These are phyloP conservation scores for Margaritispora aquatica DNA, from an alignment of 495 filamentous ascomycete genomes.

Conservation along the genomic window DNA sequence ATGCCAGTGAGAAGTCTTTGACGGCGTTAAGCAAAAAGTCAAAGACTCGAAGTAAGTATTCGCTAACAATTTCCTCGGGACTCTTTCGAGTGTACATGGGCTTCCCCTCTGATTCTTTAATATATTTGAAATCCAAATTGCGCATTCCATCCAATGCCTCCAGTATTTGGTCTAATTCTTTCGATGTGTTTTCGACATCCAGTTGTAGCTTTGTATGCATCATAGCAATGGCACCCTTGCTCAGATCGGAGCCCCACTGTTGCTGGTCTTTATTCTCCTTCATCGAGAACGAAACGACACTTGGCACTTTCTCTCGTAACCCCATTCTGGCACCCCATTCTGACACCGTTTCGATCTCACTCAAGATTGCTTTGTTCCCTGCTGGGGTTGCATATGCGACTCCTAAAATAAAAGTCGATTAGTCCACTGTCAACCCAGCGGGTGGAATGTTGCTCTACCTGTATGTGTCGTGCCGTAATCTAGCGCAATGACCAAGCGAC, in stretches of 20 bases:
- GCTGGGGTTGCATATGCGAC: slow-evolving; percentile 8
- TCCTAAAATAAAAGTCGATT: no score
- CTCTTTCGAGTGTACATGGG: neutral
- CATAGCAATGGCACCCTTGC: slow-evolving; percentile 10
- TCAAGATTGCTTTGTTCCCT: neutral
- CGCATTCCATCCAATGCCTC: slow-evolving; percentile 13
- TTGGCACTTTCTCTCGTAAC: slow-evolving; percentile 8
- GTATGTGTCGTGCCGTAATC: slow-evolving; percentile 20
- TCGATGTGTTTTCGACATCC: slow-evolving; percentile 2
- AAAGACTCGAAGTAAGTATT: slow-evolving; percentile 9
- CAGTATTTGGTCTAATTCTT: slow-evolving; percentile 13
- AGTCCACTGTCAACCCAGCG: no score
- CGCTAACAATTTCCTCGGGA: slow-evolving; percentile 8
- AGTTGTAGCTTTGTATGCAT: slow-evolving; percentile 16
- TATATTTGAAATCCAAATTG: slow-evolving; percentile 10
- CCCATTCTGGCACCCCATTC: slow-evolving; percentile 7
- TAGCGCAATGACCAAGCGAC: no score
- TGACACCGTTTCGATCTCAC: slow-evolving; percentile 6
- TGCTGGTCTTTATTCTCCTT: neutral
- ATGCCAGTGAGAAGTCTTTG: neutral
- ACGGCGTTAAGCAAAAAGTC: neutral
- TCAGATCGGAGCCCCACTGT: slow-evolving; percentile 13
- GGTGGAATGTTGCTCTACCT: no score
- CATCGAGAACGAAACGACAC: slow-evolving; percentile 13
- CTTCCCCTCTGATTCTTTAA: neutral